phyloP scores from a whole-genome alignment of 75 land plant species.

The Sequoia sempervirens region DNA sequence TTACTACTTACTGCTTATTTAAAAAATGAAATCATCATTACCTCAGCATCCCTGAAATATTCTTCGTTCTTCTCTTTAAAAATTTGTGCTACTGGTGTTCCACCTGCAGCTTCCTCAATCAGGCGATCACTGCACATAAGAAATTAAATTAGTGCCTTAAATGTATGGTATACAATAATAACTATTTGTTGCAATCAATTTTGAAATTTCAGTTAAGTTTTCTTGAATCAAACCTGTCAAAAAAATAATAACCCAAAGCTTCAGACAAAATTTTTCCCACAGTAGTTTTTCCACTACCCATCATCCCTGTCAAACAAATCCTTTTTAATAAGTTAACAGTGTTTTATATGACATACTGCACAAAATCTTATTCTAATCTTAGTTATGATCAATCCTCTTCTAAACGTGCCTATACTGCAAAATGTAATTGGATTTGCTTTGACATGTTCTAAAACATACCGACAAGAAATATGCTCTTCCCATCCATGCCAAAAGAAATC shows the following conservation, averaged over 20 bases:
- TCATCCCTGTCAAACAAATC: slow-evolving; percentile 58
- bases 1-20: background rate
- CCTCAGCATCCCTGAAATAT: slow-evolving; percentile 66
- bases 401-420: background rate
- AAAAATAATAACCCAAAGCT: slow-evolving; percentile 62
- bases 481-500: slow-evolving; percentile 24
- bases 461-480: slow-evolving; percentile 41
- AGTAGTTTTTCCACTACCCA: slow-evolving; percentile 90
- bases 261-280: slow-evolving; percentile 75
- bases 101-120: slow-evolving; percentile 54
- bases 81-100: slow-evolving; percentile 54
- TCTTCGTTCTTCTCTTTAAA: slow-evolving; percentile 46
- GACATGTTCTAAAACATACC: slow-evolving; percentile 27
- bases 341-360: background rate
- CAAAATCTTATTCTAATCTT: background rate
- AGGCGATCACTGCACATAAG: slow-evolving; percentile 56
- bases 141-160: background rate
- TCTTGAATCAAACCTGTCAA: slow-evolving; percentile 55
- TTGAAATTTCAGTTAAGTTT: background rate
- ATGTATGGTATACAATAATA: background rate
- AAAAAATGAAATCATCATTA: background rate
- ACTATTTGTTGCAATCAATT: background rate
- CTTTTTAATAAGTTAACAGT: background rate
- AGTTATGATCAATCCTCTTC: background rate
- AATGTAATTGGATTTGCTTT: background rate